Base-by-base conservation (phyloP, 2,329 filamentous ascomycete species). In the Phaeophleospora eucalypticola region DNA sequence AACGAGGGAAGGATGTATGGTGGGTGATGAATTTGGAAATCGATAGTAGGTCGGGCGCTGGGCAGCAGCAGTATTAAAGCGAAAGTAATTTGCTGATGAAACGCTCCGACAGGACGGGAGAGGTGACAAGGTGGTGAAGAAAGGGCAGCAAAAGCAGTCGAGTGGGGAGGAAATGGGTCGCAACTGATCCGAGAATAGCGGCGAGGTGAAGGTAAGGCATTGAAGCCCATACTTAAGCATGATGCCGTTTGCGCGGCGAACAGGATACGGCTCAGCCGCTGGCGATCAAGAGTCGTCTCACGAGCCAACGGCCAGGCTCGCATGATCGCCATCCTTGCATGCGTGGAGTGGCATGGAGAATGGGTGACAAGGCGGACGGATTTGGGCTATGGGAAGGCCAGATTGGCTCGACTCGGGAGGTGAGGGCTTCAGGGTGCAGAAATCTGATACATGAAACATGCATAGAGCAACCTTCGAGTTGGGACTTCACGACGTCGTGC, bases 241-340 rank as follows among this genome's bases (percentile, higher is more conserved):
- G 29, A 18, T 8, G 19, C 19, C 21, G 21, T n/a, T 18, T 9
- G 36, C 38, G 48, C 48, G 40, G 40, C 12, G 24, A 29, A 46
- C 41, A 40, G 41, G 34, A 34, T 46, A 43, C 36, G 33, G 20
- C 39, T 38, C 33, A 20, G 20, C 48, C 43, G 40, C 36, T 46
- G 43, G 41, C 49, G 45, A 47, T 43, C 32, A 21, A 43, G 17
- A 39, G 38, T 45, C 43, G 44, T 56, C 45, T 48, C 52, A 53
- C 51, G 49, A 46, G 49, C 51, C 52, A 48, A 10, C 48, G 37
- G 29, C 35, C 45, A 43, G 46, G 43, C 48, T 54, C 53, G 54
- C 49, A 52, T 51, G 52, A 53, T 59, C 54, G 56, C 56, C 58
- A 57, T 54, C 46, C 41, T 38, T 48, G 51, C 53, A 56, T 44